Percentiles rank a stretch among this genome's conserved stretches.
Conservation (phyloP, 176 grass and related monocot genomes). For the Carex kokanica region DNA sequence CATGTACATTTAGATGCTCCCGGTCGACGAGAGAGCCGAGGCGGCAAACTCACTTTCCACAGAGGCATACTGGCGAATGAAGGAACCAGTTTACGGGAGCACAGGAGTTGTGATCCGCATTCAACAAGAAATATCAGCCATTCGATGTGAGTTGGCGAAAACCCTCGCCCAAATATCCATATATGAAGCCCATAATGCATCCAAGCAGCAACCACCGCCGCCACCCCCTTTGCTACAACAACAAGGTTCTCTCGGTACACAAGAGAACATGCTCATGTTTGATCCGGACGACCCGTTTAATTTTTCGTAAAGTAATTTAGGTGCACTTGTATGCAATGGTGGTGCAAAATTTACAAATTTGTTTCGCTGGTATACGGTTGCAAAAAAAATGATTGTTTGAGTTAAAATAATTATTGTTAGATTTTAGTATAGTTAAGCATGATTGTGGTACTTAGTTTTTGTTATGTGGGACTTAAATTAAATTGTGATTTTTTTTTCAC, state of each 20-base stretch:
- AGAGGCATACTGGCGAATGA: conserved; percentile 49
- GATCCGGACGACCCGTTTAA: not conserved
- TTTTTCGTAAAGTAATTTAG: not conserved
- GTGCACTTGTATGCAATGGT: not conserved
- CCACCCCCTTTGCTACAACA: not conserved
- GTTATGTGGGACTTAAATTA: not conserved
- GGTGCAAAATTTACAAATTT: not conserved
- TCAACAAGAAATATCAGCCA: conserved; percentile 38
- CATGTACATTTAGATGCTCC: conserved; percentile 29
- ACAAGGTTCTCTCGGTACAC: not conserved
- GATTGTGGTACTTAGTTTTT: not conserved
- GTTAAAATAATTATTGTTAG: not conserved
- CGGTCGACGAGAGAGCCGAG: conserved; percentile 24
- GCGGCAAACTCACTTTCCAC: conserved; percentile 45
- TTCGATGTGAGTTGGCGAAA: conserved; percentile 46
- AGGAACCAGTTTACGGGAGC: conserved; percentile 71
- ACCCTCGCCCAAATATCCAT: conserved; percentile 46
- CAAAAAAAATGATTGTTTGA: not conserved
- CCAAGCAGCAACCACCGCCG: not conserved
- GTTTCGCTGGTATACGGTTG: not conserved
- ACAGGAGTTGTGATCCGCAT: conserved; percentile 38
- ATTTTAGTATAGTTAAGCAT: not conserved
- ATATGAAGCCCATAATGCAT: conserved; percentile 1
- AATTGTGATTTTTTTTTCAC: not conserved
- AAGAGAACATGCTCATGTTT: not conserved